Conservation (phyloP, 306 rosid species). For the Echinosophora koreensis region DNA sequence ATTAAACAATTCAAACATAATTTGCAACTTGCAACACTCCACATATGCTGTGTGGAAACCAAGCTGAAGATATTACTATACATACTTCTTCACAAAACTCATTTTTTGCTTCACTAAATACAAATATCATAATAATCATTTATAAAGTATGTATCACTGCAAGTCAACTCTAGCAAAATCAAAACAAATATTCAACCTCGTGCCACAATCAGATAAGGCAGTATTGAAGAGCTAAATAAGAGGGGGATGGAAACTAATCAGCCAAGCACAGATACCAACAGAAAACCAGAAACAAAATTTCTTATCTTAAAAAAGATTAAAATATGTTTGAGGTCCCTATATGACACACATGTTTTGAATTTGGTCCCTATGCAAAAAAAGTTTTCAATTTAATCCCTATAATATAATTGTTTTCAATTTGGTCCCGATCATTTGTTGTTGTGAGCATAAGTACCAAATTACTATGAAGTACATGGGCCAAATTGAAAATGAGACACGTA, state of each 20-base stretch:
- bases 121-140: conserved; percentile 8
- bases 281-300: conserved; percentile 15
- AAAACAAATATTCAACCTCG: not conserved
- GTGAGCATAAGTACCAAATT: too few relatives aligned
- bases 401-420: too few relatives aligned
- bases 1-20: conserved; percentile 16
- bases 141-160: not conserved
- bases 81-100: not conserved
- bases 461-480: too few relatives aligned
- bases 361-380: too few relatives aligned
- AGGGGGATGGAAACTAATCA: not conserved
- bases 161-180: conserved; percentile 28
- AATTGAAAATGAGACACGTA: too few relatives aligned
- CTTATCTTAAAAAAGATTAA: not conserved
- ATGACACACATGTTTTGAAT: too few relatives aligned
- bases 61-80: not conserved
- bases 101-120: not conserved
- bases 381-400: too few relatives aligned
- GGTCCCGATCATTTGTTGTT: too few relatives aligned
- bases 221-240: not conserved
- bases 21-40: conserved; percentile 1
- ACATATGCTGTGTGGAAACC: not conserved
- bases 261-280: conserved; percentile 4
- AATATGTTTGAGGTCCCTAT: too few relatives aligned
- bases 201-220: not conserved